Base-by-base conservation (phyloP, 1,139 yeast species). In the Kodamaea sp. region DNA sequence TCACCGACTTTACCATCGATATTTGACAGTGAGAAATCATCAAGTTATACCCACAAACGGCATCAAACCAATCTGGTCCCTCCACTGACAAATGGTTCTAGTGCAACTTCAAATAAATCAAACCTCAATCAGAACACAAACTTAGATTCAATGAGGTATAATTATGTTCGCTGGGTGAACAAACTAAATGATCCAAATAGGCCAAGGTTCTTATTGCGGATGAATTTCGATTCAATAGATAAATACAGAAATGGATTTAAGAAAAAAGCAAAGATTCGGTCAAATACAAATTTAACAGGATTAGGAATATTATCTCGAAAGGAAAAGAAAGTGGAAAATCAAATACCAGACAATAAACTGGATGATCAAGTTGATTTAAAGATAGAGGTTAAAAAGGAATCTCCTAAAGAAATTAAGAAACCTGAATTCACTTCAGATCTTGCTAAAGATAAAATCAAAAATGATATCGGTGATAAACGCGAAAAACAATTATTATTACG, bases 1-100 rank as follows among this genome's bases (percentile, higher is more conserved):
- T 63, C 70, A 2, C 71, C 72, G 4, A 65, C 71, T 3, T 35
- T 65, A 26, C 72, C 72, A 2, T 49, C 62, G 9, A 55, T 59
- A 22, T 64, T 64, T 38, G 58, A 52, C 15, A 41, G 29, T 22
- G n/a, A 38, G 20, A 25, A 32, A 28, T 20, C 20, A 15, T 15
- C 20, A 15, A 15, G 20, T 4, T 15, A 15, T 15, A 26, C 9
- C 9, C 28, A 23, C 24, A 22, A 35, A 36, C 34, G 29, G 15
- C 7, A 31, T 5, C 10, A 31, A 15, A 25, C 24, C 33, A 27
- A 32, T 39, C 39, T 8, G 32, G 15, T 15, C 15, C 15, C 23
- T 6, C 24, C 32, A n/a, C 24, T 24, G 22, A 8, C 20, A 3
- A 15, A 15, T 15, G 20, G 20, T 15, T 15, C 20, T 15, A 15